Evolutionary conservation across 331 rosid genomes (phyloP).

Genomic region (Malus hybrid): DNA sequence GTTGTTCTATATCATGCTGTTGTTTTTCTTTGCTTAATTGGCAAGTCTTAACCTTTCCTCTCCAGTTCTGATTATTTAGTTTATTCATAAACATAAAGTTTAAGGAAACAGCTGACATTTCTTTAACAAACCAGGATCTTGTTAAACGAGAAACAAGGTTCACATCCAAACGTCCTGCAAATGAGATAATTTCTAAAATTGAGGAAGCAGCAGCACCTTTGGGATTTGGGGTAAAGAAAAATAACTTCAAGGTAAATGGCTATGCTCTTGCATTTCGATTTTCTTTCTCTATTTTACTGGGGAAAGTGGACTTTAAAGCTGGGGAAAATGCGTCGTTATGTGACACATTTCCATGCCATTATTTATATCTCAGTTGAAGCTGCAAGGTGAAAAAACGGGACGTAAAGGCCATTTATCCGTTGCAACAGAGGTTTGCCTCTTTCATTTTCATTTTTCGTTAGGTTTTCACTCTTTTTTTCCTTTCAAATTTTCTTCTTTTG

Average conservation of each 20-base stretch:
- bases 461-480: not conserved
- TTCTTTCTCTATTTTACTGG: not conserved
- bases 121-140: slow-evolving; percentile 55
- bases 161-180: slow-evolving; percentile 79
- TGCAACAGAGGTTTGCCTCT: slow-evolving; percentile 67
- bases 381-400: slow-evolving; percentile 81
- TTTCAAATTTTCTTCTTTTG: not conserved
- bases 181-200: slow-evolving; percentile 78
- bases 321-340: not conserved
- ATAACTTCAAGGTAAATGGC: slow-evolving; percentile 61
- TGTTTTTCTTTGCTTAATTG: slow-evolving; percentile 9
- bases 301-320: not conserved
- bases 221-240: slow-evolving; percentile 89
- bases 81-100: not conserved
- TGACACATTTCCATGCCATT: not conserved
- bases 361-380: slow-evolving; percentile 52
- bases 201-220: slow-evolving; percentile 70
- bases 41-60: not conserved
- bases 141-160: slow-evolving; percentile 82
- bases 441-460: not conserved
- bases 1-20: not conserved
- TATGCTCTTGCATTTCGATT: not conserved
- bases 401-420: slow-evolving; percentile 90
- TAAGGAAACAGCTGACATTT: slow-evolving; percentile 8
- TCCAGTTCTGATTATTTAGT: not conserved